Conservation (phyloP, 2,329 filamentous ascomycete genomes). For the Orbilia oligospora region DNA sequence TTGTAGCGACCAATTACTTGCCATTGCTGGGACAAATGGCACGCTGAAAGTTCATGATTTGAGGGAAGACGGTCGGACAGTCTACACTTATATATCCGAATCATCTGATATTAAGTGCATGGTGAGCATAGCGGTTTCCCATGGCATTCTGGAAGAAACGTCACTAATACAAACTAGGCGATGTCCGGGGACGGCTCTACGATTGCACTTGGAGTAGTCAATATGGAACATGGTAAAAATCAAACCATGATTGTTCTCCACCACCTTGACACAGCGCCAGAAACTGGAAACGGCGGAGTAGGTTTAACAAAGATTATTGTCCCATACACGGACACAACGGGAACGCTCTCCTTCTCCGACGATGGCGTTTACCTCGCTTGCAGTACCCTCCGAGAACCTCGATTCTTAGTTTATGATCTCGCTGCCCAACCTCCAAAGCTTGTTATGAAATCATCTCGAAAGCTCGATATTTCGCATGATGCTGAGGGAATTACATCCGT, state of each 20-base stretch:
- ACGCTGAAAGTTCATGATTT: conserved; percentile 59
- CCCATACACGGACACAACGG: conserved; percentile 52
- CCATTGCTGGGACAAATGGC: conserved; percentile 57
- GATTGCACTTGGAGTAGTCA: conserved; percentile 54
- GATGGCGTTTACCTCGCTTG: conserved; percentile 59
- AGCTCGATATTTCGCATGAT: conserved; percentile 60
- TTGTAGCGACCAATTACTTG: conserved; percentile 54
- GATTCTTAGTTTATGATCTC: conserved; percentile 58
- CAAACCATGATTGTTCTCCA: conserved; percentile 60
- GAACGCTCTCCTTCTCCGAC: conserved; percentile 54
- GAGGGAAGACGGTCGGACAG: conserved; percentile 45
- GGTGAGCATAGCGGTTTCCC: conserved; percentile 25
- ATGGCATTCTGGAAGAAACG: neutral
- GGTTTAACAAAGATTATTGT: conserved; percentile 54
- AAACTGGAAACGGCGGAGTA: conserved; percentile 31
- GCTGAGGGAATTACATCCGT: conserved; percentile 59
- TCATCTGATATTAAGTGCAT: conserved; percentile 60
- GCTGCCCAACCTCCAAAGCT: conserved; percentile 57
- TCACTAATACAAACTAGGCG: conserved; percentile 29
- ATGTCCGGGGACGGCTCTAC: conserved; percentile 58
- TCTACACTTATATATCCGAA: conserved; percentile 60
- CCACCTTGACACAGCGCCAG: conserved; percentile 48
- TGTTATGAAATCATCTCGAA: conserved; percentile 61
- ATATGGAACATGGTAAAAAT: conserved; percentile 59
- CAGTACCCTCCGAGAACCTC: conserved; percentile 58